These are phyloP conservation scores for Hyphodiscus sp. DNA, from an alignment of 2,329 filamentous ascomycete genomes.

Conservation along the genomic window DNA sequence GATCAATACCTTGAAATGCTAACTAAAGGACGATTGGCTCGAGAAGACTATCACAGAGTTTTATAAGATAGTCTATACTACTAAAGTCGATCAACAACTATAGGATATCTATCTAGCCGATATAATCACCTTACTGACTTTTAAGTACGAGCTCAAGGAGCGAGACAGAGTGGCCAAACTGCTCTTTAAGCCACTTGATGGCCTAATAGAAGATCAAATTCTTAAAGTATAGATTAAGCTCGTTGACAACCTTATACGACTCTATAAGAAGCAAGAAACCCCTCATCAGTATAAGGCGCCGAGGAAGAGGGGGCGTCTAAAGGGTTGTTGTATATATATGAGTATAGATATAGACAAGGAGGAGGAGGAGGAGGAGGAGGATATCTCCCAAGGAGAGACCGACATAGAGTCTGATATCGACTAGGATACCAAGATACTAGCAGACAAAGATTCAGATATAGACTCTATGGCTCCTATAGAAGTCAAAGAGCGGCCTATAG, in stretches of 20 bases:
- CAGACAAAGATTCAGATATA: no score
- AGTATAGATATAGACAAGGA: no score
- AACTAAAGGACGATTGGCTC: slow-evolving; percentile 15
- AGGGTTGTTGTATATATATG: no score
- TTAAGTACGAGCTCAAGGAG: slow-evolving; percentile 23
- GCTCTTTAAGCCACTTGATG: slow-evolving; percentile 18
- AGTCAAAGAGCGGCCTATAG: no score
- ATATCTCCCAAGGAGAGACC: no score
- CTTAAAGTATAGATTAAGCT: slow-evolving; percentile 17
- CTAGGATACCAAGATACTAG: no score
- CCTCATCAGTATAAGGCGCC: slow-evolving; percentile 10
- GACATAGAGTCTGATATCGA: not conserved
- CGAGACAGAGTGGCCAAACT: slow-evolving; percentile 17
- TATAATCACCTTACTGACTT: slow-evolving; percentile 14
- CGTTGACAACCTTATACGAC: slow-evolving; percentile 10
- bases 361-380: no score
- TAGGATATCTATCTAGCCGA: slow-evolving; percentile 16
- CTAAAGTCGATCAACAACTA: slow-evolving; percentile 19
- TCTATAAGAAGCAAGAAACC: slow-evolving; percentile 18
- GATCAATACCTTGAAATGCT: slow-evolving; percentile 15
- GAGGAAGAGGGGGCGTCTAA: not conserved
- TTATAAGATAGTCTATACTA: slow-evolving; percentile 17
- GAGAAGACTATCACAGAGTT: slow-evolving; percentile 18
- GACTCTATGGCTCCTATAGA: no score
- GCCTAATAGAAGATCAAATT: slow-evolving; percentile 14